Evolutionary conservation across 2,329 filamentous ascomycete species (phyloP).

Genomic region (Arthrinium phaeospermum): DNA sequence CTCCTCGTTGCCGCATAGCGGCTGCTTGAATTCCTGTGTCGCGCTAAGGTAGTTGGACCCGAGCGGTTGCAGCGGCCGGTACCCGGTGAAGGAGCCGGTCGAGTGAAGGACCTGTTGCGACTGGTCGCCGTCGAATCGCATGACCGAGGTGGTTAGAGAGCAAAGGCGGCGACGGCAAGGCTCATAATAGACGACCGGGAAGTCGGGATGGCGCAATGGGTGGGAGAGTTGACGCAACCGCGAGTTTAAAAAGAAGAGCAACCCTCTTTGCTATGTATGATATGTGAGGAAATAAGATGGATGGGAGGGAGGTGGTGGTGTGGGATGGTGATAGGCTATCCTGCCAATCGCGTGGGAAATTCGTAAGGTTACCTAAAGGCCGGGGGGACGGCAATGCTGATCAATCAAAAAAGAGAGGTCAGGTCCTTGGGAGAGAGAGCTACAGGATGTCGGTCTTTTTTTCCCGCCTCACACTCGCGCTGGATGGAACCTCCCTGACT

Average conservation of each 20-base stretch:
- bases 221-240: slow-evolving; percentile 32
- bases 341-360: slow-evolving; percentile 14
- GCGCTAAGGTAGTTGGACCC: slow-evolving; percentile 66
- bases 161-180: slow-evolving; percentile 28
- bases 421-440: neutral
- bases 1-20: slow-evolving; percentile 86
- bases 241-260: neutral
- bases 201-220: slow-evolving; percentile 36
- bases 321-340: neutral
- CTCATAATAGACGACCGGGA: slow-evolving; percentile 35
- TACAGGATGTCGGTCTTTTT: neutral
- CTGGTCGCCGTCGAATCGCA: slow-evolving; percentile 43
- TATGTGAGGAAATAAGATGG: neutral
- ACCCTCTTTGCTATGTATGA: neutral
- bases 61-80: slow-evolving; percentile 54
- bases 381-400: neutral
- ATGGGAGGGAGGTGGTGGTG: neutral
- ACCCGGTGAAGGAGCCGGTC: slow-evolving; percentile 67
- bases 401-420: slow-evolving; percentile 11
- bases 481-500: slow-evolving; percentile 4
- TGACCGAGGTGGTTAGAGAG: slow-evolving; percentile 36
- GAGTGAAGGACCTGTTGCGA: slow-evolving; percentile 56
- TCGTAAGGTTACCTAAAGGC: slow-evolving; percentile 1
- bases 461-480: neutral
- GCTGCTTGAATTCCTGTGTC: slow-evolving; percentile 60